Percentiles rank a stretch among this genome's conserved stretches.
phyloP scores from a whole-genome alignment of 2,329 filamentous ascomycete genomes.

The Colletotrichum spinosum region DNA sequence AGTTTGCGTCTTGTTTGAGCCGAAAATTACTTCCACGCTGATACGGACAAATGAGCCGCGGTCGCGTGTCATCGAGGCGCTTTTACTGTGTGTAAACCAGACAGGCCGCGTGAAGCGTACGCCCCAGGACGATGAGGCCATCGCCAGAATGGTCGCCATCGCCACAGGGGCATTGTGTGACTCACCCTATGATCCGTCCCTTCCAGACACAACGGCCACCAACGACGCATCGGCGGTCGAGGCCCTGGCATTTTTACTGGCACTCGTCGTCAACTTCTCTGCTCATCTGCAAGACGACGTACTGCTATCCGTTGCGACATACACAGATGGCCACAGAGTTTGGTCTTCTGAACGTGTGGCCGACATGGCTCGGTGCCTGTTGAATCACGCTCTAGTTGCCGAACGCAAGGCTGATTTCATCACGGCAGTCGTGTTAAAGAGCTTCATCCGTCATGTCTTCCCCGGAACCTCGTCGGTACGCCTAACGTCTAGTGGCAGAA shows the following conservation, averaged over 20 bases:
- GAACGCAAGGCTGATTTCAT: slow-evolving; percentile 53
- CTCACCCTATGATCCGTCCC: neutral
- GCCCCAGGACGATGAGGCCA: slow-evolving; percentile 5
- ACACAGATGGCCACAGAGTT: slow-evolving; percentile 46
- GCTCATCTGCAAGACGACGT: slow-evolving; percentile 26
- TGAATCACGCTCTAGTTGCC: slow-evolving; percentile 44
- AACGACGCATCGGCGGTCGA: slow-evolving; percentile 5
- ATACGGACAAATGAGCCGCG: slow-evolving; percentile 3
- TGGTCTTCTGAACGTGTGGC: slow-evolving; percentile 53
- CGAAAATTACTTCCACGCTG: neutral
- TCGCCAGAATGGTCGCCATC: slow-evolving; percentile 9
- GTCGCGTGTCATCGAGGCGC: slow-evolving; percentile 2
- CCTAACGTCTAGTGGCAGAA: slow-evolving; percentile 69
- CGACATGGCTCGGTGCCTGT: slow-evolving; percentile 45
- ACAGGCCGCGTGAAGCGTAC: slow-evolving; percentile 1
- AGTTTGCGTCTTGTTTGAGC: neutral
- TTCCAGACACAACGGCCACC: neutral
- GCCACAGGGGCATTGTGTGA: neutral
- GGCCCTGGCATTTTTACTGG: slow-evolving; percentile 3
- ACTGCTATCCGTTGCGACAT: slow-evolving; percentile 48
- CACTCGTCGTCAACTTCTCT: slow-evolving; percentile 11
- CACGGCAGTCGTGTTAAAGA: slow-evolving; percentile 67
- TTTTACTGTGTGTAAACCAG: slow-evolving; percentile 15
- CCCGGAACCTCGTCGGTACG: slow-evolving; percentile 62
- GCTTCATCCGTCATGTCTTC: slow-evolving; percentile 77